phyloP scores from a whole-genome alignment of 2,329 filamentous ascomycete genomes.

The Exophiala spinifera region DNA sequence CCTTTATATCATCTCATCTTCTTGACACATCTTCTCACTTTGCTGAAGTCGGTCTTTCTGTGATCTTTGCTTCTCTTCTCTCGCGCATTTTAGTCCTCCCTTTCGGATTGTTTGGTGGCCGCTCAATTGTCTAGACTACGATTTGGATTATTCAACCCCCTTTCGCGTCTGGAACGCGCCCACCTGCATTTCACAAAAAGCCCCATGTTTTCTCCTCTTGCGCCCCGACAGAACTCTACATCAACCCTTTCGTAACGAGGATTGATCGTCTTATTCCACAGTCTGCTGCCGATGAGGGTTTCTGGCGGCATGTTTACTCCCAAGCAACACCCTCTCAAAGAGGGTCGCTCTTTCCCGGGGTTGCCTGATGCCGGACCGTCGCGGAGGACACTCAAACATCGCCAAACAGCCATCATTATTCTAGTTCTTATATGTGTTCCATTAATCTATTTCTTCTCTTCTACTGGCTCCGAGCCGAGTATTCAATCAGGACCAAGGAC shows the following conservation, averaged over 20 bases:
- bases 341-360: conserved; percentile 26
- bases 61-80: too few species aligned
- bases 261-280: too few species aligned
- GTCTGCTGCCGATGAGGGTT: conserved; percentile 7
- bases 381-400: conserved; percentile 13
- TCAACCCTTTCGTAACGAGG: conserved; percentile 10
- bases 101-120: background rate
- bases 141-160: background rate
- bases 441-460: conserved; percentile 19
- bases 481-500: conserved; percentile 2
- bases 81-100: background rate
- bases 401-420: conserved; percentile 16
- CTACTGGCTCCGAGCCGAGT: background rate
- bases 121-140: background rate
- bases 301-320: conserved; percentile 23
- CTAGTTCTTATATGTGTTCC: conserved; percentile 21
- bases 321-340: conserved; percentile 20
- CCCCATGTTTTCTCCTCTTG: background rate
- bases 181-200: background rate
- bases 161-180: conserved; percentile 26
- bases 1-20: background rate
- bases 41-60: background rate
- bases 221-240: background rate
- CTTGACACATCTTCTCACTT: background rate
- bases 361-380: conserved; percentile 21